phyloP scores from a whole-genome alignment of 75 land plant genomes.

The Azolla pinnata region DNA sequence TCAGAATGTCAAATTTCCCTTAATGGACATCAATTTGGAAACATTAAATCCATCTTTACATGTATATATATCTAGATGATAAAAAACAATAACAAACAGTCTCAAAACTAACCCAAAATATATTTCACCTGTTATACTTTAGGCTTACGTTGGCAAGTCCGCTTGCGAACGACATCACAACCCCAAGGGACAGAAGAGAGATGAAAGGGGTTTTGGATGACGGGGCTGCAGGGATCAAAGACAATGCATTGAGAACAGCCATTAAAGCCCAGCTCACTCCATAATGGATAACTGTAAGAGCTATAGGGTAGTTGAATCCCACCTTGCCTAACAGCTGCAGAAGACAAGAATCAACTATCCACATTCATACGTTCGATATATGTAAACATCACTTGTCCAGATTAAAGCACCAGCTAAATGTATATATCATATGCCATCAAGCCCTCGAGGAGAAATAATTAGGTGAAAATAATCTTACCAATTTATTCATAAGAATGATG shows the following conservation, averaged over 20 bases:
- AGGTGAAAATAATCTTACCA: conserved; percentile 30
- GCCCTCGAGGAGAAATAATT: not conserved
- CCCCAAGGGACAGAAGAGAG: conserved; percentile 52
- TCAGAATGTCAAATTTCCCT: too few relatives aligned
- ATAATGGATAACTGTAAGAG: conserved; percentile 70
- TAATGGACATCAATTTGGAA: too few relatives aligned
- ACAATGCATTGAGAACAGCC: conserved; percentile 50
- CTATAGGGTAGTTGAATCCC: conserved; percentile 75
- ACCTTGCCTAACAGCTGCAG: conserved; percentile 65
- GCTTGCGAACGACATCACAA: conserved; percentile 71
- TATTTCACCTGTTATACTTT: conserved; percentile 67
- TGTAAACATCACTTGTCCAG: too few relatives aligned
- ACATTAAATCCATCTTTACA: too few relatives aligned
- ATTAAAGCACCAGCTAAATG: too few relatives aligned
- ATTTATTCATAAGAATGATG: conserved; percentile 74
- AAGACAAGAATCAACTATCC: too few relatives aligned
- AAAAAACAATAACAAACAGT: not conserved
- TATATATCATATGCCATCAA: too few relatives aligned
- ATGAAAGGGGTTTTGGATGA: conserved; percentile 50
- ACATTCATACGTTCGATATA: too few relatives aligned
- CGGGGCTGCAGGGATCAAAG: conserved; percentile 70
- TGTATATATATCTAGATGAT: too few relatives aligned
- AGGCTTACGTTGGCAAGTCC: conserved; percentile 90
- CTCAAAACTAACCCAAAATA: not conserved
- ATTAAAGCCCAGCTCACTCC: conserved; percentile 59